phyloP scores from a whole-genome alignment of 768 basidiomycete genomes.

The Calocybe gangraenosa region DNA sequence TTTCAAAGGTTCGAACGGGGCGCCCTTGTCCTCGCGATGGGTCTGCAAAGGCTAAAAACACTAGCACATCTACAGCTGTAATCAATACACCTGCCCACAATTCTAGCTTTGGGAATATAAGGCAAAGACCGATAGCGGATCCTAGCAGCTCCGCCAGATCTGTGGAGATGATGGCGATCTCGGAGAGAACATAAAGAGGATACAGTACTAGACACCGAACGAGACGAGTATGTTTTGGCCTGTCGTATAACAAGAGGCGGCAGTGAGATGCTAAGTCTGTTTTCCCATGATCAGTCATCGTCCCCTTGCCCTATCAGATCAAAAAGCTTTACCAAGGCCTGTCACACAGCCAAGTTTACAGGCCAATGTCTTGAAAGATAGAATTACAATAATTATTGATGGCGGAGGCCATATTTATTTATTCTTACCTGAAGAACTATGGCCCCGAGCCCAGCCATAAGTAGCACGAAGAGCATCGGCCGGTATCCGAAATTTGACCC shows the following conservation, averaged over 20 bases:
- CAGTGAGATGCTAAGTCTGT: slow-evolving; percentile 59
- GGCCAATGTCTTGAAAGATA: slow-evolving; percentile 59
- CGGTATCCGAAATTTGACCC: slow-evolving; percentile 74
- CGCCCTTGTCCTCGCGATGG: slow-evolving; percentile 46
- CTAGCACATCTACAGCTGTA: slow-evolving; percentile 54
- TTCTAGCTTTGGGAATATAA: slow-evolving; percentile 56
- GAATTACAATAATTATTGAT: too few species aligned
- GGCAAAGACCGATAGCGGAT: slow-evolving; percentile 64
- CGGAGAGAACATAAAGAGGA: slow-evolving; percentile 50
- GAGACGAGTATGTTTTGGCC: slow-evolving; percentile 41
- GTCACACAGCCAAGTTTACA: slow-evolving; percentile 67
- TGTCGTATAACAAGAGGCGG: slow-evolving; percentile 50
- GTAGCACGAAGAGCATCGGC: slow-evolving; percentile 63
- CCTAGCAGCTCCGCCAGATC: slow-evolving; percentile 70
- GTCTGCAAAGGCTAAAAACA: slow-evolving; percentile 60
- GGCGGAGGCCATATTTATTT: not conserved
- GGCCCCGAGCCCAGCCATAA: slow-evolving; percentile 60
- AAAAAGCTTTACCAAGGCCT: slow-evolving; percentile 45
- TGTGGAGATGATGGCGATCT: slow-evolving; percentile 62
- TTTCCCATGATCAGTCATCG: not conserved
- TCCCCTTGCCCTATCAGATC: too few species aligned
- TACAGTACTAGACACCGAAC: slow-evolving; percentile 47
- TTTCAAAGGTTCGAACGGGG: slow-evolving; percentile 58
- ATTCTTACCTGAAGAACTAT: slow-evolving; percentile 56
- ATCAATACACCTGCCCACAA: slow-evolving; percentile 54